Percentiles rank a stretch among this genome's conserved stretches.
phyloP scores from a whole-genome alignment of 2,329 filamentous ascomycete genomes.

The Epichloe gansuensis region DNA sequence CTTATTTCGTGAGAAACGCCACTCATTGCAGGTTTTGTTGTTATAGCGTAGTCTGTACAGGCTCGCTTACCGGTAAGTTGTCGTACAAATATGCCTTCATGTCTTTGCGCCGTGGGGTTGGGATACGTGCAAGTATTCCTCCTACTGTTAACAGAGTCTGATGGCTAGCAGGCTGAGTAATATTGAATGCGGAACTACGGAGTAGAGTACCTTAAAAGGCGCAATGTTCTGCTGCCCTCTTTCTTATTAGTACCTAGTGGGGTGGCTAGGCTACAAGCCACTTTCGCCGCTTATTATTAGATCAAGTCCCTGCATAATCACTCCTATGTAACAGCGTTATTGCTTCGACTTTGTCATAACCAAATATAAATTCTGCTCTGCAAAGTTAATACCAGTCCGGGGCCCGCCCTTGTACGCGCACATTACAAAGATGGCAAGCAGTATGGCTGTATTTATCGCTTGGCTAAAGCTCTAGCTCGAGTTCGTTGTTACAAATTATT shows the following conservation, averaged over 20 bases:
- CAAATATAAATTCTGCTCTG: not conserved
- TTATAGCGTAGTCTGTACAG: not conserved
- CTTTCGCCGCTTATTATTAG: no score
- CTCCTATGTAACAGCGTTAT: not conserved
- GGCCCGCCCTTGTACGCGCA: not conserved
- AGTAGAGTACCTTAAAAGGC: no score
- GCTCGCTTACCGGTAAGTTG: constrained; percentile 35
- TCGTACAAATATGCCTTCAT: constrained; percentile 51
- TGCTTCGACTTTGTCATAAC: not conserved
- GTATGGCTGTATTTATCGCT: no score
- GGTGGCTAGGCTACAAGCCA: no score
- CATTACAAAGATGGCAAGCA: no score
- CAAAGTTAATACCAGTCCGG: not conserved
- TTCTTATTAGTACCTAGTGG: no score
- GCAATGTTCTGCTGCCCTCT: no score
- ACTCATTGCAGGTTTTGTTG: not conserved
- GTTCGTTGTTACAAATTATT: not conserved
- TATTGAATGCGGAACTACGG: no score
- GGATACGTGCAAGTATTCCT: not conserved
- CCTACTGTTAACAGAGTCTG: not conserved
- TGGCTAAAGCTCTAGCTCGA: not conserved
- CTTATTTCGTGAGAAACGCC: constrained; percentile 6
- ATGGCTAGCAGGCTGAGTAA: no score
- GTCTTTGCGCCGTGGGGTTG: constrained; percentile 9
- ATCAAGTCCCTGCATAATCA: not conserved